A percentile compares a stretch with the other conserved stretches of the same genome.
phyloP scores from a whole-genome alignment of 108 stramenopile species.

The Cyclotella cryptica region DNA sequence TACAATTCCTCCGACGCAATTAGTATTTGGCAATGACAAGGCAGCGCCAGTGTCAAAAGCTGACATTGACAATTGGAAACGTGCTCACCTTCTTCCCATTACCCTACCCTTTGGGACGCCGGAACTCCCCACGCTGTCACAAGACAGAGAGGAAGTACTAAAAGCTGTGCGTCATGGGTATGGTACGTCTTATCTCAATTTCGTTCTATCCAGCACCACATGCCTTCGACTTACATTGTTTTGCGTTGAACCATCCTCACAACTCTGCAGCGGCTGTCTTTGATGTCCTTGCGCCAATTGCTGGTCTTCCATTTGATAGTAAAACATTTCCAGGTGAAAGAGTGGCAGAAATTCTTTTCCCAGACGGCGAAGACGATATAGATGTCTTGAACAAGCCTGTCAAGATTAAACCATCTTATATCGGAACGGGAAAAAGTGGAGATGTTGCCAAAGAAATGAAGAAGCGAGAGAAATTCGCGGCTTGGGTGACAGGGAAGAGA shows the following conservation, averaged over 20 bases:
- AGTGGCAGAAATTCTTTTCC: slow-evolving; percentile 53
- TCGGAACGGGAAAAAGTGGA: background rate
- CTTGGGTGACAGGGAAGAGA: slow-evolving; percentile 52
- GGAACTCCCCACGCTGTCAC: slow-evolving; percentile 53
- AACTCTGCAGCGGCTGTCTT: slow-evolving; percentile 42
- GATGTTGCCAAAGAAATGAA: slow-evolving; percentile 29
- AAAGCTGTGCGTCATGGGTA: slow-evolving; percentile 55
- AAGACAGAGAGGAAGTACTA: slow-evolving; percentile 58
- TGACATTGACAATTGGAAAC: slow-evolving; percentile 37
- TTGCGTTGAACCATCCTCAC: background rate
- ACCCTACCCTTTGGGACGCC: slow-evolving; percentile 42
- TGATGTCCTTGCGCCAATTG: slow-evolving; percentile 55
- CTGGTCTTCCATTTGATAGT: slow-evolving; percentile 45
- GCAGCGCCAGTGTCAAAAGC: slow-evolving; percentile 5
- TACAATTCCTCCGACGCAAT: slow-evolving; percentile 54
- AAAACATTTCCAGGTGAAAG: slow-evolving; percentile 42
- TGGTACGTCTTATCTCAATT: slow-evolving; percentile 22
- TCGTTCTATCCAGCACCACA: too few species aligned
- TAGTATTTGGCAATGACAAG: slow-evolving; percentile 42
- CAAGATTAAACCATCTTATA: slow-evolving; percentile 42
- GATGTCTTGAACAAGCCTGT: slow-evolving; percentile 45
- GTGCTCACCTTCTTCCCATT: slow-evolving; percentile 55
- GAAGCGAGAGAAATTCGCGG: slow-evolving; percentile 44
- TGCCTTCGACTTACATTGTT: too few species aligned
- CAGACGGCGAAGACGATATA: slow-evolving; percentile 49